Conservation (phyloP, 2,329 filamentous ascomycete species). For the Xylariales sp. region DNA sequence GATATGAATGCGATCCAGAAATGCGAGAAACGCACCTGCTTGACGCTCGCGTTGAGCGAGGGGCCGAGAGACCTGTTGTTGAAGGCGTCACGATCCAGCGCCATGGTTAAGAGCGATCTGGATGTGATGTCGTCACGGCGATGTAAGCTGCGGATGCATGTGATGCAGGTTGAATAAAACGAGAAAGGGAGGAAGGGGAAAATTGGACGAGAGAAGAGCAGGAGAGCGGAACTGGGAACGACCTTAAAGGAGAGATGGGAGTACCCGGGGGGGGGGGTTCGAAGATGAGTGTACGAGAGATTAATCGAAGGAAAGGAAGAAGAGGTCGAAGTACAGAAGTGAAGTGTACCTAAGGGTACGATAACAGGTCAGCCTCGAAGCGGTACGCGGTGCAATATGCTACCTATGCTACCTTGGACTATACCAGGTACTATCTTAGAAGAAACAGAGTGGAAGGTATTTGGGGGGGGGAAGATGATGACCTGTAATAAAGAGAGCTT, state of each 20-base stretch:
- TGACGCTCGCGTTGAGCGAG: conserved; percentile 72
- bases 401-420: no score
- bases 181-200: neutral
- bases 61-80: conserved; percentile 75
- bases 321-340: neutral
- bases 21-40: conserved; percentile 64
- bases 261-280: neutral
- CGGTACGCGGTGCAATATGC: conserved; percentile 1
- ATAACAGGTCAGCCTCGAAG: conserved; percentile 12
- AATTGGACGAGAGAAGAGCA: neutral
- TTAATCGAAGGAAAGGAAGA: neutral
- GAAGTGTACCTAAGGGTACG: no score
- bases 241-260: neutral
- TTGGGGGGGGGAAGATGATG: neutral
- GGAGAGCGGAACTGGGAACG: neutral
- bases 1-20: conserved; percentile 21
- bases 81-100: conserved; percentile 61
- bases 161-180: conserved; percentile 28
- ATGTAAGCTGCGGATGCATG: conserved; percentile 43
- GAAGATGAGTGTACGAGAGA: neutral
- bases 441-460: neutral
- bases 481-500: conserved; percentile 21
- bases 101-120: conserved; percentile 45
- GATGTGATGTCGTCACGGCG: conserved; percentile 42
- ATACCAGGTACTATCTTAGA: no score